Base-by-base conservation (phyloP, 2,329 filamentous ascomycete species). In the Fusarium sp. region DNA sequence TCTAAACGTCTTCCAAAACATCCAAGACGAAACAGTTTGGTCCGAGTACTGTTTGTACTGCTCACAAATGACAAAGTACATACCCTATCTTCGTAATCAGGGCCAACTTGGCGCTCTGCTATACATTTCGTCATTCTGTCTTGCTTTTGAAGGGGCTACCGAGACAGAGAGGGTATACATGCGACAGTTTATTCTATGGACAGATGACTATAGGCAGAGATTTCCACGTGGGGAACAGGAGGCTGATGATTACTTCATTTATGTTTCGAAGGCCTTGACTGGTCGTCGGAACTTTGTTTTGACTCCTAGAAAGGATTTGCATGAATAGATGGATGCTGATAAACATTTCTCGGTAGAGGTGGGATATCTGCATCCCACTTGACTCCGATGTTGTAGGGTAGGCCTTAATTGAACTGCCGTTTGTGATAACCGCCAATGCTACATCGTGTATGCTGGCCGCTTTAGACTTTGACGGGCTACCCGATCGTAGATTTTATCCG, bases 281-380 rank as follows among this genome's bases (percentile, higher is more conserved):
- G 13, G 6, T 49, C 30, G 18, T 18, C 18, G 2, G 9, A n/a
- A 29, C 40, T 27, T 43, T 34, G 13, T 27, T n/a, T 34, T 25
- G 15, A 29, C 18, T 13, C 15, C 30, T 7, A 18, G 13, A 16
- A 11, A 24, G 16, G 22, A 18, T 25, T 27, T n/a, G 13, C 15
- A 22, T 15, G 9, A 8, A 8, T 11, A 41, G n/a, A 27, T 29
- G 12, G 6, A 10, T n/a, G 24, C 18, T 47, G 18, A 47, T 27
- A 29, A 20, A 53, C 10, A 15, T 25, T 43, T 1, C 5, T 11
- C 34, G 24, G 15, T 6, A 2, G 4, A 24, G 9, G 15, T 53
- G 38, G 18, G n/a, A 29, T 53, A 52, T 52, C 32, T 41, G 8
- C 13, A 53, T 53, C 49, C 49, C 49, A 53, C 49, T 12, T n/a